These are phyloP conservation scores for Hericium rajendrae DNA, from an alignment of 768 basidiomycete species.

Conservation along the genomic window DNA sequence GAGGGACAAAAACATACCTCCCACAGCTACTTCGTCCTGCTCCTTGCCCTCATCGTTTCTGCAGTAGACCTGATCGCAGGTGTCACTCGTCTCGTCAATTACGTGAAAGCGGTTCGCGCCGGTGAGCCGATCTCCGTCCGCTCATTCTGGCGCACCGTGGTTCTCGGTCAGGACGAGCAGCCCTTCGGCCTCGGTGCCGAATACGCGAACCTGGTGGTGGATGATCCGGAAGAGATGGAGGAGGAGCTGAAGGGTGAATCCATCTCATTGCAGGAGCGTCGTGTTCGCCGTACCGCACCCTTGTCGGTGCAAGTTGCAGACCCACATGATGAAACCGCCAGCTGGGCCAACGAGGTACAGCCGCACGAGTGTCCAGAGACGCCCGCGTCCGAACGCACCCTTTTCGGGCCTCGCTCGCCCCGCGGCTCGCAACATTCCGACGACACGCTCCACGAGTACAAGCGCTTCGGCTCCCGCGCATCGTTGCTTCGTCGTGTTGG, in stretches of 20 bases:
- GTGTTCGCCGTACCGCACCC: not conserved
- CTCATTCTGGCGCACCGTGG: slow-evolving; percentile 46
- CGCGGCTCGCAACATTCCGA: slow-evolving; percentile 39
- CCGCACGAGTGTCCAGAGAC: slow-evolving; percentile 34
- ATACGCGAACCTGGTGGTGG: slow-evolving; percentile 48
- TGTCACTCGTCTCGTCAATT: slow-evolving; percentile 41
- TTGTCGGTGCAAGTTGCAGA: slow-evolving; percentile 6
- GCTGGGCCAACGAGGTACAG: slow-evolving; percentile 43
- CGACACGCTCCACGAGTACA: slow-evolving; percentile 41
- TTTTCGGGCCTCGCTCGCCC: slow-evolving; percentile 39
- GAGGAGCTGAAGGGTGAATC: slow-evolving; percentile 29
- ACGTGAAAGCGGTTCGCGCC: slow-evolving; percentile 25
- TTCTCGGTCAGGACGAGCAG: slow-evolving; percentile 37
- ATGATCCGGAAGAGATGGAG: slow-evolving; percentile 48
- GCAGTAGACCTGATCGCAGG: slow-evolving; percentile 44
- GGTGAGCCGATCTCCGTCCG: slow-evolving; percentile 34
- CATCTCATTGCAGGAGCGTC: not conserved
- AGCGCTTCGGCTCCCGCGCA: slow-evolving; percentile 9
- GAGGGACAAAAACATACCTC: slow-evolving; percentile 49
- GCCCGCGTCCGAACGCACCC: slow-evolving; percentile 40
- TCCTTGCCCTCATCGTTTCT: slow-evolving; percentile 36
- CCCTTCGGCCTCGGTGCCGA: slow-evolving; percentile 26
- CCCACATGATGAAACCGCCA: slow-evolving; percentile 31
- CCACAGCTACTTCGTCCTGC: slow-evolving; percentile 51
- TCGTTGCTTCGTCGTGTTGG: slow-evolving; percentile 32